Percentiles rank a stretch among this genome's conserved stretches.
These are phyloP conservation scores for Blastocystis sp. DNA, from an alignment of 352 stramenopile species.

Conservation along the genomic window DNA sequence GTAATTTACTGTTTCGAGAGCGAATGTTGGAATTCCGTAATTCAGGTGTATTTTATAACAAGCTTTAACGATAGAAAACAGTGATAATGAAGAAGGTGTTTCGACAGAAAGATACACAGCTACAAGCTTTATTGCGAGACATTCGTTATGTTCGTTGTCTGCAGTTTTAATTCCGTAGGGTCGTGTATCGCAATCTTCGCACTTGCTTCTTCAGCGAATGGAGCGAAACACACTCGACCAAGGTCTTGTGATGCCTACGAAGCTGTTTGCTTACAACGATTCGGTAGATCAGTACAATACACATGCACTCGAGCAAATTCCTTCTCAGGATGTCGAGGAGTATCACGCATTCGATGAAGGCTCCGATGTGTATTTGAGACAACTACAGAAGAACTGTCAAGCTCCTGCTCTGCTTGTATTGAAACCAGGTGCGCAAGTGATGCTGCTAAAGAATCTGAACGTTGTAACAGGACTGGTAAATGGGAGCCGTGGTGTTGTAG, in stretches of 20 bases:
- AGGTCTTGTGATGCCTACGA: background rate
- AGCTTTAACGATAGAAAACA: background rate
- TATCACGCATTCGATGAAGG: background rate
- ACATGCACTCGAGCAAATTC: background rate
- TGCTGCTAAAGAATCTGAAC: conserved; percentile 89
- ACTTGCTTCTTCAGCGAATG: background rate
- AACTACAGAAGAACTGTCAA: conserved; percentile 54
- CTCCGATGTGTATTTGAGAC: background rate
- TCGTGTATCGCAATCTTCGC: background rate
- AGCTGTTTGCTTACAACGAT: conserved; percentile 29
- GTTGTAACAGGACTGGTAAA: conserved; percentile 80
- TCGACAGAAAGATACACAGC: conserved; percentile 22
- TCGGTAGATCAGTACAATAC: conserved; percentile 26
- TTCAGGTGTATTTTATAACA: background rate
- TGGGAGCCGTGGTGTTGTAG: conserved; percentile 81
- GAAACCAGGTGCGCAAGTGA: conserved; percentile 73
- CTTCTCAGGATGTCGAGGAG: background rate
- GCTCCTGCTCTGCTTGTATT: background rate
- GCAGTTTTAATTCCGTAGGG: background rate
- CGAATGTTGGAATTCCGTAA: conserved; percentile 36
- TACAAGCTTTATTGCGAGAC: conserved; percentile 1
- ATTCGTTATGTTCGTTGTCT: background rate
- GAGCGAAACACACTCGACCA: background rate
- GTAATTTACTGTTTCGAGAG: conserved; percentile 58
- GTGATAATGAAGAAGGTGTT: conserved; percentile 54